phyloP scores from a whole-genome alignment of 1,284 basidiomycete genomes.

The Singerocomus inundabilis region DNA sequence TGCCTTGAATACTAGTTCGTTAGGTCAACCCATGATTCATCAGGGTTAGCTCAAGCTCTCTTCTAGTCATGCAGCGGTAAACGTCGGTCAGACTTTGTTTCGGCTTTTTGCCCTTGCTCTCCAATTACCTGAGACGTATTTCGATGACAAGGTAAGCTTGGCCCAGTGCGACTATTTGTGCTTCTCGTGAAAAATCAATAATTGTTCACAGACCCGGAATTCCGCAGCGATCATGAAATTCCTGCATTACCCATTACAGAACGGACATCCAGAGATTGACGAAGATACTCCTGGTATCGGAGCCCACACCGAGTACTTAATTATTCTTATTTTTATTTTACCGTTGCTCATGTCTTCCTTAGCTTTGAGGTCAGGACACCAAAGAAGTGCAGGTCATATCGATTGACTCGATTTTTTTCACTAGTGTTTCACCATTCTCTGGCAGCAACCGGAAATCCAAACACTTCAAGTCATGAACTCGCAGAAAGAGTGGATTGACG shows the following conservation, averaged over 20 bases:
- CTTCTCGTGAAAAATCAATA: not conserved
- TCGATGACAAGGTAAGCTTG: slow-evolving; percentile 67
- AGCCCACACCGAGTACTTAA: slow-evolving; percentile 67
- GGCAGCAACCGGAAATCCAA: slow-evolving; percentile 65
- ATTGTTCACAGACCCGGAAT: slow-evolving; percentile 37
- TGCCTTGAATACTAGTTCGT: slow-evolving; percentile 32
- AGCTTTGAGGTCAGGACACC: slow-evolving; percentile 54
- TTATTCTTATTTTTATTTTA: slow-evolving; percentile 15
- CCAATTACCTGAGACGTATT: slow-evolving; percentile 72
- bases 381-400: not conserved
- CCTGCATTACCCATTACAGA: slow-evolving; percentile 79
- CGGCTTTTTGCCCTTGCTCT: slow-evolving; percentile 84
- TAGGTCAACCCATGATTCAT: not conserved
- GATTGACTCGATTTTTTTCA: slow-evolving; percentile 61
- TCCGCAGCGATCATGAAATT: slow-evolving; percentile 77
- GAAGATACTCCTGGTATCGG: slow-evolving; percentile 76
- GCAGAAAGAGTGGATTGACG: slow-evolving; percentile 61
- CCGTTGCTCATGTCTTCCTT: slow-evolving; percentile 1
- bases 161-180: not conserved
- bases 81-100: slow-evolving; percentile 71
- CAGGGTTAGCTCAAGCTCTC: not conserved
- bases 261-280: slow-evolving; percentile 44
- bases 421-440: slow-evolving; percentile 82
- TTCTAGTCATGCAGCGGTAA: slow-evolving; percentile 51
- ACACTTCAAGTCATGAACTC: slow-evolving; percentile 72